Percentiles rank a stretch among this genome's conserved stretches.
Evolutionary conservation across 768 basidiomycete genomes (phyloP).

Genomic region (Termitomyces sp.): DNA sequence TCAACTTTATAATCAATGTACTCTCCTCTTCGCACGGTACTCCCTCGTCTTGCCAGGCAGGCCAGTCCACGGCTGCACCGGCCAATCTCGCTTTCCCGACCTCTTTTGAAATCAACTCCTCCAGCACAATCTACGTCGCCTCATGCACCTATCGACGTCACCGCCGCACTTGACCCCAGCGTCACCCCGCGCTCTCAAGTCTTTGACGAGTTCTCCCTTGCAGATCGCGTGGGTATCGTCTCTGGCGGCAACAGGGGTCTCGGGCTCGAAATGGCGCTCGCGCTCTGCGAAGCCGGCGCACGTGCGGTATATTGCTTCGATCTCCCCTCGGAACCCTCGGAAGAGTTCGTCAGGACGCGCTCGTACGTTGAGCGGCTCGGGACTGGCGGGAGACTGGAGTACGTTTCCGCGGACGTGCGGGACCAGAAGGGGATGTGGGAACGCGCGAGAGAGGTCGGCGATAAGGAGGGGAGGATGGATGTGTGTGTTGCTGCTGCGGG

Average conservation of each 20-base stretch:
- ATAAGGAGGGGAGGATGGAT: conserved; percentile 68
- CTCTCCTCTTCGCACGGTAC: background rate
- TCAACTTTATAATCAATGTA: background rate
- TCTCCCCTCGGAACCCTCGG: conserved; percentile 48
- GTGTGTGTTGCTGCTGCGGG: conserved; percentile 78
- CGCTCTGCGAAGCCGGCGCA: conserved; percentile 69
- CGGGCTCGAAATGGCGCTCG: conserved; percentile 81
- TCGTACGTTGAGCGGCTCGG: conserved; percentile 47
- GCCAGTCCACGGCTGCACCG: background rate
- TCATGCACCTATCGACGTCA: conserved; percentile 57
- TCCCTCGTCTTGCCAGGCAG: background rate
- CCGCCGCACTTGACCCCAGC: conserved; percentile 29
- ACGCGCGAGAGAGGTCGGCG: conserved; percentile 51
- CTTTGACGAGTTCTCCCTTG: conserved; percentile 54
- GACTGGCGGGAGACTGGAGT: conserved; percentile 44
- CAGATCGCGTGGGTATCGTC: conserved; percentile 54
- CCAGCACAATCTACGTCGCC: conserved; percentile 39
- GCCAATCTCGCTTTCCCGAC: background rate
- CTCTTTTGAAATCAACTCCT: background rate
- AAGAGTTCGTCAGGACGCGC: conserved; percentile 50
- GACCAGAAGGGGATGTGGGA: conserved; percentile 59
- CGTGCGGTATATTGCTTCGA: conserved; percentile 68
- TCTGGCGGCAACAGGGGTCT: conserved; percentile 66
- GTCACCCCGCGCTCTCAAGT: conserved; percentile 42
- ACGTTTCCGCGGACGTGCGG: conserved; percentile 60